Base-by-base conservation (phyloP, 495 filamentous ascomycete genomes). In the Lophiostoma macrostomum region DNA sequence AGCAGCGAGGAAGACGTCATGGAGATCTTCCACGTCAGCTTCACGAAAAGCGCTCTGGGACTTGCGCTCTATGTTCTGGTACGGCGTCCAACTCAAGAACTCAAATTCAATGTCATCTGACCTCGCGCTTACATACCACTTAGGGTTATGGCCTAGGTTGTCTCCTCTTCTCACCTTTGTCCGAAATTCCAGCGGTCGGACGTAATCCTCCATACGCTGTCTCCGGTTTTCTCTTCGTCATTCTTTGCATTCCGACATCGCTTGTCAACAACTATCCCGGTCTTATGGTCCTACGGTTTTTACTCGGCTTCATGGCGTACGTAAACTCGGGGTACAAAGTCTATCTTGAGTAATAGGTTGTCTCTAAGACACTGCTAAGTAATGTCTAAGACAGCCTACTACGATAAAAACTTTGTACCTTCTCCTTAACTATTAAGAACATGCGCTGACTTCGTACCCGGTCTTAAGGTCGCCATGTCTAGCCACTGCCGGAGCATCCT, bases 121-220 rank as follows among this genome's bases (percentile, higher is more conserved):
- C 8, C 10, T 43, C 22, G 4, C 39, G 6, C 24, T 43, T 13
- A 43, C 22, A 43, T 2, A 5, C 4, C 14, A 27, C 5, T n/a
- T 18, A 50, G 46, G 69, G 66, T 4, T 73, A 72, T 37, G 69
- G 69, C 3, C 25, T 71, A 5, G 70, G 70, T 3, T 68, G 67
- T 1, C 59, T 70, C 43, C 22, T 65, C 2, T 68, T 67, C 52
- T 60, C 65, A 19, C 54, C 46, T 10, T 12, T 58, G 23, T 43
- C 34, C 31, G 54, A 58, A 36, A 61, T 70, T 13, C 67, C 67
- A 1, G 41, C 46, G 11, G 55, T 69, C 16, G 67, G 67, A 16
- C 54, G 67, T 12, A 70, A 69, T 31, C 56, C 59, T 0, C 51
- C 62, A 0, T 70, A 70, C 47, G 53, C 69, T 14, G 49, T 57